Base-by-base conservation (phyloP, 495 filamentous ascomycete genomes). In the Symbiotaphrina buchneri region DNA sequence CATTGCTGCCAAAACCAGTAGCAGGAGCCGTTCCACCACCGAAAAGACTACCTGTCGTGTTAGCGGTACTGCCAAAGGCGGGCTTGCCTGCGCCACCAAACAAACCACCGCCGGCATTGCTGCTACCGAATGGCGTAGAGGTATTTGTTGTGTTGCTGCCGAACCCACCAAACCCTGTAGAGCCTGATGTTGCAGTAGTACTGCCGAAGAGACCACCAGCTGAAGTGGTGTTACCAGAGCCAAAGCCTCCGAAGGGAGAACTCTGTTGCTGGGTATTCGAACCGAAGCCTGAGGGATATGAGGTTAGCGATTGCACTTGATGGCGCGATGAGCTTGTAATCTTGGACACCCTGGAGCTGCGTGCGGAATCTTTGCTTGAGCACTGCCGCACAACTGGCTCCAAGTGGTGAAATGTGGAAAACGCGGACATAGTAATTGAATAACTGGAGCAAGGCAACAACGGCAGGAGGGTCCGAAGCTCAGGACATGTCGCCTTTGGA, bases 181-280 rank as follows among this genome's bases (percentile, higher is more conserved):
- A 40, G 5, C 43, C 48, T 28, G 43, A 46, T 39, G 47, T 41
- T 19, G 43, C 43, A 19, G 34, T 41, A 13, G 43, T 32, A 10
- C 49, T 42, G 30, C 64, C 63, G 36, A 69, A 69, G 19, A 66
- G 49, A 18, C 56, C 49, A 33, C 60, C 49, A 32, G 51, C 44
- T 31, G 55, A 39, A 28, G 52, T 55, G 23, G 52, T 30, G 13
- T 28, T 22, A 17, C 34, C 28, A 21, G 27, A 30, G 10, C 19
- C 5, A 21, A 34, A 14, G 33, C 39, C 41, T 23, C 55, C 55
- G 27, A 58, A 58, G 10, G 49, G 39, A 20, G 54, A 49, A 4
- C 46, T 36, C 10, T 44, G 42, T n/a, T 36, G 39, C 18, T 48
- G 46, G 26, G 46, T 47, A 17, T 40, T 39, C n/a, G 43, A 36